Conservation (phyloP, 2,329 filamentous ascomycete genomes). For the Aspergillus arachidicola region DNA sequence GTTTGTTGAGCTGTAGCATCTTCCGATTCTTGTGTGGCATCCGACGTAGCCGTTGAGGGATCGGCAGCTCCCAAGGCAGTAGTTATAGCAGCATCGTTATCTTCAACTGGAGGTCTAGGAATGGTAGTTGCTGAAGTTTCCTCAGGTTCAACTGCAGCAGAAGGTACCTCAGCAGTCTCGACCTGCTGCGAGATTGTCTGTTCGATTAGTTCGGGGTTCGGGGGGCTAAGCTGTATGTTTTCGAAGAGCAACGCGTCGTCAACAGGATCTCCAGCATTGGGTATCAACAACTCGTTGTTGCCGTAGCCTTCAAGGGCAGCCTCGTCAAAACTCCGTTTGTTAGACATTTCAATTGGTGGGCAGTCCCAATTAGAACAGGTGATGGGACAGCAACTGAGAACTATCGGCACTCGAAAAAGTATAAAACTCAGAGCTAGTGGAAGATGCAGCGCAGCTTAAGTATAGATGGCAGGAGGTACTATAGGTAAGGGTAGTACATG, state of each 20-base stretch:
- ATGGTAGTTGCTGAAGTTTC: neutral
- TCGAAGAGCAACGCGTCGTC: neutral
- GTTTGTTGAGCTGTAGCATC: neutral
- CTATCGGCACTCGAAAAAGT: neutral
- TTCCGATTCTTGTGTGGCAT: neutral
- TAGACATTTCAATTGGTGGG: neutral
- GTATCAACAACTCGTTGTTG: neutral
- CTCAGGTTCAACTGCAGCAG: neutral
- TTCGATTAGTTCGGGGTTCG: neutral
- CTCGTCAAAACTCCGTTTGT: neutral
- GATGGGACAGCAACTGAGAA: neutral
- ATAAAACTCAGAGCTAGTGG: neutral
- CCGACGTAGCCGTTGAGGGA: neutral
- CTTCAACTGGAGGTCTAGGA: neutral
- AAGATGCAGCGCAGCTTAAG: neutral
- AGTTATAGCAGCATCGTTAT: neutral
- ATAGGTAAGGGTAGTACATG: neutral
- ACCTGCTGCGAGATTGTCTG: neutral
- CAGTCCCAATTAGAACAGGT: neutral
- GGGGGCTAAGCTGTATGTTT: neutral
- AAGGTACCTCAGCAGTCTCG: neutral
- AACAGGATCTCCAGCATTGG: neutral
- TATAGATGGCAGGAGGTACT: neutral
- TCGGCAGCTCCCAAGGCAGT: neutral
- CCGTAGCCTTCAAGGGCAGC: neutral